Evolutionary conservation across 768 basidiomycete species (phyloP), one percentile per base, ranked within the genome.

Genomic region (Boletus sp.): DNA sequence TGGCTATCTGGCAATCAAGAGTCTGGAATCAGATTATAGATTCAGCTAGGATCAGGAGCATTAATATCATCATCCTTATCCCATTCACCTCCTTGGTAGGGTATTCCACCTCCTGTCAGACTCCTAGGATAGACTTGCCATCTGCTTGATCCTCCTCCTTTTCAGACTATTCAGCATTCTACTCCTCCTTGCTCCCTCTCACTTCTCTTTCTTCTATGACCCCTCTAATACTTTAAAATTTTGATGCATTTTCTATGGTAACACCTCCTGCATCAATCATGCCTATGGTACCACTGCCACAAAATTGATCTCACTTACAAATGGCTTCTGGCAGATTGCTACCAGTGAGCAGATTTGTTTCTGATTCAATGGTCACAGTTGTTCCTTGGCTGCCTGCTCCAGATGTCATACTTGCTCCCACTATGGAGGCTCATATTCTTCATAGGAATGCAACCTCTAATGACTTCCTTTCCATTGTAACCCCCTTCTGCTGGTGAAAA

Each of bases 401-500:
- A 5, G n/a, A 1, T 8, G 10, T 15, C 47, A 54, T 3, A 1
- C 11, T 9, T 54, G 53, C 46, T 39, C 54, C 3, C 17, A 1
- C 12, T 55, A 40, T 4, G 33, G 54, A 2, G 41, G 12, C 15
- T 0, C 15, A 1, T 60, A 72, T 39, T 54, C 56, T 17, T 64
- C 64, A 1, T 66, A 71, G 47, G 28, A 17, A 3, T 68, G 64
- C 52, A 10, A 17, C 20, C 0, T 32, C 3, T 17, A 56, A 54
- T 60, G 58, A 65, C 0, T 63, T 71, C 44, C 42, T 61, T 5
- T 60, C 60, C 0, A 56, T 71, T 7, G 37, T 66, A 1, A 73
- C 68, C 5, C 70, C 70, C 1, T 61, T 71, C 15, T 33, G 14
- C 11, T 56, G 66, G 30, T 42, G 59, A n/a, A 41, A 54, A 8